Base-by-base conservation (phyloP, 129 eudicot genomes). In the Lactuca sativa region DNA sequence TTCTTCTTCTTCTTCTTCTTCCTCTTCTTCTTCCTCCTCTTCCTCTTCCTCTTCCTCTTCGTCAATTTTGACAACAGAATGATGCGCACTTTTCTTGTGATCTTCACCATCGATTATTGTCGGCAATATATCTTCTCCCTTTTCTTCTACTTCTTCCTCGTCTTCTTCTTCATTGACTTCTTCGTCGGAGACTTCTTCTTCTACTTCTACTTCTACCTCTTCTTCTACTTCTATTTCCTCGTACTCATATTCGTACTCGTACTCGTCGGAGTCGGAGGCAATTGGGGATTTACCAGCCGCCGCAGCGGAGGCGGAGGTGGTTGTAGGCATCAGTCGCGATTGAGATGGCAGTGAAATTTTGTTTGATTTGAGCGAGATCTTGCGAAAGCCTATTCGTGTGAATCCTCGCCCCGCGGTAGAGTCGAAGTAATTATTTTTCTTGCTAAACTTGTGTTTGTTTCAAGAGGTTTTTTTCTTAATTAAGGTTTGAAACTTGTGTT, bases 171-270 rank as follows among this genome's bases (percentile, higher is more conserved):
- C 51, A 9, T 44, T 10, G 13, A 9, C 51, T 44, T 47, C 52
- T 47, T 47, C 52, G 52, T 47, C 52, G 52, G 52, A 47, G n/a
- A 47, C 52, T 47, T 47, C 52, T 47, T 47, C 52, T 47, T 47
- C 52, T 47, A 47, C 52, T 36, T 36, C 38, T 36, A 36, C 38
- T 47, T 47, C 52, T 47, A 47, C 52, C 52, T 47, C 52, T 47
- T 47, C 52, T 47, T 47, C 52, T 12, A 47, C 52, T 47, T 47
- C 52, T 47, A 47, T 47, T 47, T 47, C 52, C 52, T 47, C 52
- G 52, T 47, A 43, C 49, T 43, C 49, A 9, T 43, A 43, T 11
- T 43, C 49, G 49, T 43, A 47, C 52, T 47, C 52, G 52, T 47
- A 47, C 9, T 47, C 52, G 12, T 47, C 52, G 5, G 52, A 47